Conservation (phyloP, 257 asterid genomes). For the Haberlea rhodopensis region DNA sequence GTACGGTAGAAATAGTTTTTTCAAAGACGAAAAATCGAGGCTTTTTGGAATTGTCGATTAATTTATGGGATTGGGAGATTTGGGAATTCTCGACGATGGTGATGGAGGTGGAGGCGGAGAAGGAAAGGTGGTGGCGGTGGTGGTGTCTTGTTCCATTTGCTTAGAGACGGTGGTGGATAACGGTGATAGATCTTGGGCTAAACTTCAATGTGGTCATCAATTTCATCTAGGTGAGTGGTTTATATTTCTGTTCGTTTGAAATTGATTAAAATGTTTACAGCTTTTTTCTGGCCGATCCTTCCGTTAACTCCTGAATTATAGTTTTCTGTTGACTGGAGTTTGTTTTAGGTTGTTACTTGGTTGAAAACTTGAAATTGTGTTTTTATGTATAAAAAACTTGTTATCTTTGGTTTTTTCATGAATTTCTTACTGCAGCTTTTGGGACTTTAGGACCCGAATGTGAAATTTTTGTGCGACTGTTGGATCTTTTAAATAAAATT, state of each 20-base stretch:
- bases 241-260: slow-evolving; percentile 21
- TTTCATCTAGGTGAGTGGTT: slow-evolving; percentile 79
- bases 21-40: neutral
- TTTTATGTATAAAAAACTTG: slow-evolving; percentile 12
- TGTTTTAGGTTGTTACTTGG: neutral
- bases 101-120: slow-evolving; percentile 52
- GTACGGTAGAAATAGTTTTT: neutral
- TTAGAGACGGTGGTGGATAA: slow-evolving; percentile 64
- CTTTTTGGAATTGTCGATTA: slow-evolving; percentile 17
- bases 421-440: neutral
- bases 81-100: slow-evolving; percentile 60
- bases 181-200: slow-evolving; percentile 89
- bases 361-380: slow-evolving; percentile 17
- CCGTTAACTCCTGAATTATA: neutral
- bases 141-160: slow-evolving; percentile 76
- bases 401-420: neutral
- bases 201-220: slow-evolving; percentile 94
- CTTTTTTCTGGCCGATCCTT: slow-evolving; percentile 1
- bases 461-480: neutral
- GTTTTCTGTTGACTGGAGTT: neutral
- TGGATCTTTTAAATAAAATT: neutral
- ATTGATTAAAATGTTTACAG: slow-evolving; percentile 14
- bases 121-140: slow-evolving; percentile 34
- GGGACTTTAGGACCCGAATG: slow-evolving; percentile 14
- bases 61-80: slow-evolving; percentile 74